Conservation (phyloP, 2,329 filamentous ascomycete genomes). For the Xylariaceae sp. region DNA sequence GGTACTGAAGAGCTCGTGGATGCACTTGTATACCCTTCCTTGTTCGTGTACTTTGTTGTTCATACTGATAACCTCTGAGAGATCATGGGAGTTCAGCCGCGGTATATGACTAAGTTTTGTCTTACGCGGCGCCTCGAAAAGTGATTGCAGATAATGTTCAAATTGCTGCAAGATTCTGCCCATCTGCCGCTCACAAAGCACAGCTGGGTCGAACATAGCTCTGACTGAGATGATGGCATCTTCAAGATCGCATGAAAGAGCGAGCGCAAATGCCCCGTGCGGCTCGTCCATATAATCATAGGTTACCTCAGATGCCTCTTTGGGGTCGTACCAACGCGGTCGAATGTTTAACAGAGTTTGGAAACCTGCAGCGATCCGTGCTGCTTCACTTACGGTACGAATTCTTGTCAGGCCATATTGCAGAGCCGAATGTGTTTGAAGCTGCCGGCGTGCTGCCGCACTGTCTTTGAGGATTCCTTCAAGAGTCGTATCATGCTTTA, state of each 20-base stretch:
- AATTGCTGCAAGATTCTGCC: slow-evolving; percentile 17
- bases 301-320: slow-evolving; percentile 1
- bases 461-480: slow-evolving; percentile 21
- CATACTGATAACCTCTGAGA: slow-evolving; percentile 11
- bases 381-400: slow-evolving; percentile 14
- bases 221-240: slow-evolving; percentile 11
- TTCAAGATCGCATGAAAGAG: slow-evolving; percentile 7
- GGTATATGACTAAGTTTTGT: slow-evolving; percentile 15
- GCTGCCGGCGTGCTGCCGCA: slow-evolving; percentile 13
- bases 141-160: slow-evolving; percentile 10
- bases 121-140: background rate
- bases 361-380: slow-evolving; percentile 16
- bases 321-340: background rate
- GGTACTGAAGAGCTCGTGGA: slow-evolving; percentile 19
- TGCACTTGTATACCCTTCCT: background rate
- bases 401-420: slow-evolving; percentile 18
- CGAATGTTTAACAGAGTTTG: slow-evolving; percentile 22
- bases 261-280: slow-evolving; percentile 5
- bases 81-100: slow-evolving; percentile 14
- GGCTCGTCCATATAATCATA: slow-evolving; percentile 4
- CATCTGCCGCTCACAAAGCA: slow-evolving; percentile 6
- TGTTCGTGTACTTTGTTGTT: background rate
- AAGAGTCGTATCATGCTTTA: slow-evolving; percentile 16
- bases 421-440: slow-evolving; percentile 7
- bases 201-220: slow-evolving; percentile 6